Conservation (phyloP, 1,284 basidiomycete species). For the Cerioporus squamosus region DNA sequence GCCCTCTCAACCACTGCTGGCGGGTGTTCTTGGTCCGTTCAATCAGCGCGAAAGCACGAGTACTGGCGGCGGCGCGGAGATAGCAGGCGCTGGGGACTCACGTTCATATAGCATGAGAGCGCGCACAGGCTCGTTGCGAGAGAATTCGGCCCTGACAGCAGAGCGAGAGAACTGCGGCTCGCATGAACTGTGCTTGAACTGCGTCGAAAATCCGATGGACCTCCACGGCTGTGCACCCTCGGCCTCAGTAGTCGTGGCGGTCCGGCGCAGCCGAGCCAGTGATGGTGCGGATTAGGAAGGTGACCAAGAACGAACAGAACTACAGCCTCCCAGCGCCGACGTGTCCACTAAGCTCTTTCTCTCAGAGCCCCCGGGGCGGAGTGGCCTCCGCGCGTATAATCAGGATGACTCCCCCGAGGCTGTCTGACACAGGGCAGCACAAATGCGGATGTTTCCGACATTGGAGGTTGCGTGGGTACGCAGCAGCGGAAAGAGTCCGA, state of each 20-base stretch:
- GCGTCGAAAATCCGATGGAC: neutral
- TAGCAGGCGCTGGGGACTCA: neutral
- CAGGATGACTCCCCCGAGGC: neutral
- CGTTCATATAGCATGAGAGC: conserved; percentile 11
- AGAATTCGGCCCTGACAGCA: too few relatives aligned
- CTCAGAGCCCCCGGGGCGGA: neutral
- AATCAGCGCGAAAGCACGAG: neutral
- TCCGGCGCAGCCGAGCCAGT: conserved; percentile 7
- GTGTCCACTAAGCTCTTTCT: neutral
- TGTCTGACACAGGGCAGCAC: neutral
- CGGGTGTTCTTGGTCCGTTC: neutral
- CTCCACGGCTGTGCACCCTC: conserved; percentile 21
- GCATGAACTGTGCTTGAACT: too few relatives aligned
- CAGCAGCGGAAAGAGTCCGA: neutral
- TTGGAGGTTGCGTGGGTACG: conserved; percentile 5
- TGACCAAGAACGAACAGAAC: conserved; percentile 18
- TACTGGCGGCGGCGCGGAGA: neutral
- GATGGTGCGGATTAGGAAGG: conserved; percentile 17
- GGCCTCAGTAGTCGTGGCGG: conserved; percentile 6
- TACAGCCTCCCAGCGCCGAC: neutral
- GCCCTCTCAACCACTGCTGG: neutral
- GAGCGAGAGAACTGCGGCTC: too few relatives aligned
- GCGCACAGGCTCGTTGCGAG: too few relatives aligned
- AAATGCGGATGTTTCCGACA: conserved; percentile 1
- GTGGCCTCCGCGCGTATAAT: neutral